Evolutionary conservation across 345 rosid genomes (phyloP).

Genomic region (Ceriops zippeliana): DNA sequence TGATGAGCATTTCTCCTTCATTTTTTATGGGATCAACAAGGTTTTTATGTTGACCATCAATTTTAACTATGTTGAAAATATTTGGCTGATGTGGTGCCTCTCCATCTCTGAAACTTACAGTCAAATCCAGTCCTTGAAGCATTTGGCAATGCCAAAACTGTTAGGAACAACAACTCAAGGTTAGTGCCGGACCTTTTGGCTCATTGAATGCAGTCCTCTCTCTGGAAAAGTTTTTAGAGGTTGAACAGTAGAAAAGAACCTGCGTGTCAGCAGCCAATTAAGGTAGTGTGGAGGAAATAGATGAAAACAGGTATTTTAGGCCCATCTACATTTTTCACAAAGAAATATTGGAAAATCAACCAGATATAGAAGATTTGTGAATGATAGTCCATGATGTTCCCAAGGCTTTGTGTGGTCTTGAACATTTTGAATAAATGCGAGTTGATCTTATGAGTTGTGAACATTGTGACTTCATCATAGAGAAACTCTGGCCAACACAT

Average conservation of each 20-base stretch:
- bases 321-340: neutral
- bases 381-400: neutral
- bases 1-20: constrained; percentile 12
- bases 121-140: constrained; percentile 99
- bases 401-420: constrained; percentile 1
- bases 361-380: neutral
- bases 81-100: constrained; percentile 26
- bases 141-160: constrained; percentile 98
- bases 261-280: neutral
- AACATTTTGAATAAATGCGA: neutral
- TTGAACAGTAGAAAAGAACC: neutral
- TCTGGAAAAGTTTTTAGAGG: neutral
- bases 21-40: neutral
- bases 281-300: neutral
- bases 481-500: too few relatives aligned
- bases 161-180: constrained; percentile 99
- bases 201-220: neutral
- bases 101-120: constrained; percentile 45
- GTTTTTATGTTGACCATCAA: neutral
- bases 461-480: too few relatives aligned
- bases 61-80: constrained; percentile 8
- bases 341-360: constrained; percentile 5
- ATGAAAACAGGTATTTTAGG: neutral
- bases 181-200: constrained; percentile 13
- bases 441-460: too few relatives aligned